These are phyloP conservation scores for Fusarium sp. DNA, from an alignment of 2,329 filamentous ascomycete species.

Conservation along the genomic window DNA sequence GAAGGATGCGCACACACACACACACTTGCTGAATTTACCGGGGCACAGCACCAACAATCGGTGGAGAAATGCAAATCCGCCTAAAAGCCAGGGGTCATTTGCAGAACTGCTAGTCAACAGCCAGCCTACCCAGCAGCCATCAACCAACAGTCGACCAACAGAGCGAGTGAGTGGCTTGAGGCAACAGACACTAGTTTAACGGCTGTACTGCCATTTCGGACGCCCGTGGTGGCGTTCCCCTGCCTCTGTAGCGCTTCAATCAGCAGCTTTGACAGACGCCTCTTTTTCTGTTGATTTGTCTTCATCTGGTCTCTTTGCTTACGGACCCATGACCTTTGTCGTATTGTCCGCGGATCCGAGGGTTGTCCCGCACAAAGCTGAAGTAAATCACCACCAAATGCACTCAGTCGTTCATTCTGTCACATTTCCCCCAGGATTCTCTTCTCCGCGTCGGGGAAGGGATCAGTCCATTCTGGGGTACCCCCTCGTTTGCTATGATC, in stretches of 20 bases:
- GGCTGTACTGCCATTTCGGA: slow-evolving; percentile 6
- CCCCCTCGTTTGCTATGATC: slow-evolving; percentile 20
- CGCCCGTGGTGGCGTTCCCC: slow-evolving; percentile 8
- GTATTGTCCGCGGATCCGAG: background rate
- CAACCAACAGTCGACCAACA: background rate
- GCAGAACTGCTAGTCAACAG: background rate
- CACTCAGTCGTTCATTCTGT: slow-evolving; percentile 7
- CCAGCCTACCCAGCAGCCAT: too few relatives aligned
- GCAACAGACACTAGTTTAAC: background rate
- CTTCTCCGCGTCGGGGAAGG: background rate
- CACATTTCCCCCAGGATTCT: slow-evolving; percentile 6
- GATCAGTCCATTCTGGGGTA: slow-evolving; percentile 34
- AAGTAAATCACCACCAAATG: background rate
- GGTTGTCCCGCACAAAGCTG: background rate
- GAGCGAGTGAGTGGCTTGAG: slow-evolving; percentile 3
- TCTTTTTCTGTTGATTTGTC: background rate
- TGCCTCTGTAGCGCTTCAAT: slow-evolving; percentile 21
- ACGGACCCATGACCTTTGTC: background rate
- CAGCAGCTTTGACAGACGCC: slow-evolving; percentile 11
- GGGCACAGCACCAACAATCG: slow-evolving; percentile 2
- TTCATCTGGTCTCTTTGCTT: background rate
- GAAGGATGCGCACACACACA: slow-evolving; percentile 4
- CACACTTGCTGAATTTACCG: background rate
- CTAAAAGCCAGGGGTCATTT: background rate
- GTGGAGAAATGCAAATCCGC: slow-evolving; percentile 19